These are phyloP conservation scores for Ophiostoma perfectum DNA, from an alignment of 2,329 filamentous ascomycete genomes.

Conservation along the genomic window DNA sequence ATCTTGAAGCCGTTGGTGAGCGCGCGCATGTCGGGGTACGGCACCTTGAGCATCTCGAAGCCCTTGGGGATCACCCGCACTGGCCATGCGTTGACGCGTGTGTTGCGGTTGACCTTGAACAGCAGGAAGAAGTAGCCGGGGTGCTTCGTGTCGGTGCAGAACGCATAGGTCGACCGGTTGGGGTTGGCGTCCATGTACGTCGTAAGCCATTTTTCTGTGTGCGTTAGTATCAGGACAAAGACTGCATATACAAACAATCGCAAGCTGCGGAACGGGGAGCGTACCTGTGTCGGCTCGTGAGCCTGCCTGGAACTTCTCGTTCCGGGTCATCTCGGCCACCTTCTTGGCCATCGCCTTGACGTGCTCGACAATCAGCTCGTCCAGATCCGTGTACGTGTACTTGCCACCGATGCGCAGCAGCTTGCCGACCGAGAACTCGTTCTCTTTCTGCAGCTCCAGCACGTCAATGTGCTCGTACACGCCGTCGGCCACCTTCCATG, in stretches of 20 bases:
- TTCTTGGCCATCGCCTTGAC: slow-evolving; percentile 97
- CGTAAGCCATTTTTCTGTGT: slow-evolving; percentile 82
- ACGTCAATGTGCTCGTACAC: slow-evolving; percentile 99
- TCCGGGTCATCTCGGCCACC: slow-evolving; percentile 89
- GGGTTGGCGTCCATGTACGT: slow-evolving; percentile 97
- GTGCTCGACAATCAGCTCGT: slow-evolving; percentile 94
- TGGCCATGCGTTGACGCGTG: slow-evolving; percentile 69
- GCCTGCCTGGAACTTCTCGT: slow-evolving; percentile 87
- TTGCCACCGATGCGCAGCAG: slow-evolving; percentile 80
- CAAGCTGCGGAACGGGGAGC: neutral
- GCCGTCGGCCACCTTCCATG: slow-evolving; percentile 94
- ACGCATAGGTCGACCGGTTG: slow-evolving; percentile 85
- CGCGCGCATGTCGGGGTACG: slow-evolving; percentile 91
- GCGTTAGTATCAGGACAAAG: neutral
- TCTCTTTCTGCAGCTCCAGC: slow-evolving; percentile 92
- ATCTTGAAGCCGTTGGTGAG: slow-evolving; percentile 97
- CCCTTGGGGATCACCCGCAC: slow-evolving; percentile 90
- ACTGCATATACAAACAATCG: neutral
- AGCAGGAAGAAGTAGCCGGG: slow-evolving; percentile 93
- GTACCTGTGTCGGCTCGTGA: slow-evolving; percentile 59
- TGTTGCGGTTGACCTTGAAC: slow-evolving; percentile 82
- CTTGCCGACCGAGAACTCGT: slow-evolving; percentile 87
- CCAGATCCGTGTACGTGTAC: slow-evolving; percentile 89
- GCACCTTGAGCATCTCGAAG: slow-evolving; percentile 81
- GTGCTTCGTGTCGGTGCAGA: slow-evolving; percentile 88